These are phyloP conservation scores for Coniophora puteana DNA, from an alignment of 1,284 basidiomycete genomes.

Conservation along the genomic window DNA sequence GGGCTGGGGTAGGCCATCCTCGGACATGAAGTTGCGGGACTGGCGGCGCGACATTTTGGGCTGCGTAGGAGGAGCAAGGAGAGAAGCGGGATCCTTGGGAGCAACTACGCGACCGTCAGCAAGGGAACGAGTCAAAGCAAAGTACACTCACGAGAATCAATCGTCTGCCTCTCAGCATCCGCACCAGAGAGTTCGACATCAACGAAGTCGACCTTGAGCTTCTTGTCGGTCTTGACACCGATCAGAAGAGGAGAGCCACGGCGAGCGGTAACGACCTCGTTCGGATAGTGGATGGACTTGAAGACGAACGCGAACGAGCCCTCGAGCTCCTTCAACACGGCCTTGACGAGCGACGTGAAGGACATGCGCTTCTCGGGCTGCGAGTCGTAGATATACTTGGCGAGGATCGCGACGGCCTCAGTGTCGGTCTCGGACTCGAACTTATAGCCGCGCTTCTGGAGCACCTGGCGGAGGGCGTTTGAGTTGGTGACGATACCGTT, in stretches of 20 bases:
- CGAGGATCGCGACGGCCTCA: constrained; percentile 94
- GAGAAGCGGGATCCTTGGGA: constrained; percentile 47
- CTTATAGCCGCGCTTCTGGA: constrained; percentile 93
- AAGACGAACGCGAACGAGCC: constrained; percentile 99
- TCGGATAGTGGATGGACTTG: constrained; percentile 96
- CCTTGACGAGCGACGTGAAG: constrained; percentile 93
- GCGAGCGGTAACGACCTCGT: constrained; percentile 93
- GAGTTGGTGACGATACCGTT: constrained; percentile 99
- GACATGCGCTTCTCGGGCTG: constrained; percentile 85
- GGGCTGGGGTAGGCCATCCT: constrained; percentile 97
- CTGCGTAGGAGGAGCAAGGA: constrained; percentile 76
- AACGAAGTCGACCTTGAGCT: constrained; percentile 99
- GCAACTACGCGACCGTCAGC: constrained; percentile 35
- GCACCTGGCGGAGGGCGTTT: constrained; percentile 85
- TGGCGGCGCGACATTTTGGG: constrained; percentile 92
- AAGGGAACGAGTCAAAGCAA: constrained; percentile 3
- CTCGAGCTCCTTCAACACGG: constrained; percentile 96
- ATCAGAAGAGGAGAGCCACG: constrained; percentile 96
- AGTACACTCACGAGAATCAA: constrained; percentile 52
- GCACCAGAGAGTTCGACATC: constrained; percentile 92
- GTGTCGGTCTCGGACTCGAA: constrained; percentile 98
- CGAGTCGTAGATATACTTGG: constrained; percentile 96
- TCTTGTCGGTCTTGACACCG: constrained; percentile 99
- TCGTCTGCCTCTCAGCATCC: constrained; percentile 55
- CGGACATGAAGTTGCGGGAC: constrained; percentile 97